Base-by-base conservation (phyloP, 352 stramenopile genomes). In the Phytophthora vignae region DNA sequence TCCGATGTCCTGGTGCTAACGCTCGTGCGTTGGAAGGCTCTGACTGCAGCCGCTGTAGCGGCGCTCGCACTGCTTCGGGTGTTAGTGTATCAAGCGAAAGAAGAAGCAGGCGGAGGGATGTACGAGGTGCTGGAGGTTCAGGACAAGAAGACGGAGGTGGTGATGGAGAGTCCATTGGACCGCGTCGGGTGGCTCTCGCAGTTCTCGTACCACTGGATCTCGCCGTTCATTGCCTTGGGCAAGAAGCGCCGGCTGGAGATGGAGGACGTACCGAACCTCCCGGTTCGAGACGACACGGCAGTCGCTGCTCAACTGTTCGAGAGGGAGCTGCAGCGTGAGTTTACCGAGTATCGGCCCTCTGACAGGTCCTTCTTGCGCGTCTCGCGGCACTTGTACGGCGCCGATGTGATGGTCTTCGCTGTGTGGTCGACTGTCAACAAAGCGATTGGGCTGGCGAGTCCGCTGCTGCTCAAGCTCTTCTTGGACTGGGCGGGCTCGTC, bases 391-490 rank as follows among this genome's bases (percentile, higher is more conserved):
- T 64, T 96, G n/a, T 94, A 95, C 44, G 86, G 83, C 4, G 52
- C 65, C 4, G 84, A 96, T 42, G 72, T 95, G 10, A 33, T 79
- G 0, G 33, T 72, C 1, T 95, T 96, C 44, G 86, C 69, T 0
- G 57, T 83, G 10, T 96, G 89, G 89, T 94, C 89, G 21, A 83
- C 78, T 2, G 31, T 60, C 22, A 96, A 96, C 75, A 96, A 93
- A 77, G 54, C 76, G 0, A 80, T 96, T 48, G 83, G 83, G 9
- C 57, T 96, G 27, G 73, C 65, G 55, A 93, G 83, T 42, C 89
- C 89, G 5, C 59, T 94, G n/a, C 64, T 96, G 36, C 79, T 94
- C 48, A 96, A 96, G 65, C 67, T 91, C 42, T 92, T 96, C 48
- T 73, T 95, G 1, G 83, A 93, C 46, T 96, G 89, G 89, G 79